Base-by-base conservation (phyloP, 2,329 filamentous ascomycete genomes). In the Rhynchosporium secalis region DNA sequence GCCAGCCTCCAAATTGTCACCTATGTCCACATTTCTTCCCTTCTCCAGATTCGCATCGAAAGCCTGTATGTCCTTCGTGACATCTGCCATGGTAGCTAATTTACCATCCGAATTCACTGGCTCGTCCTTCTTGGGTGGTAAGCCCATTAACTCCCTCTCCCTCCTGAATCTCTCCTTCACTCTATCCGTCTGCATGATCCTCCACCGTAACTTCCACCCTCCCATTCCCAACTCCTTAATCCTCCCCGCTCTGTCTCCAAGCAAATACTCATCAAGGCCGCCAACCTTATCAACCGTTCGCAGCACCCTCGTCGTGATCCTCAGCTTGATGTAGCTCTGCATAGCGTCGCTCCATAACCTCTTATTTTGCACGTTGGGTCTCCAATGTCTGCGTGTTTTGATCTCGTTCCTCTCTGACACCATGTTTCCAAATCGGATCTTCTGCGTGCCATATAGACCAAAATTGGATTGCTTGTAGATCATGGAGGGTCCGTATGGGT, bases 171-270 rank as follows among this genome's bases (percentile, higher is more conserved):
- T 80, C 68, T 83, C 82, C 74, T 87, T 86, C 56, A 96, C 83
- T 26, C 78, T 77, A 1, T 81, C 78, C 4, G 87, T 92, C 78
- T 94, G 91, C 88, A 97, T 92, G 65, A 99, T 80, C 65, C 90
- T 84, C 90, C 92, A 97, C 67, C 95, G 82, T 72, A 99, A 78
- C 70, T 88, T 86, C 95, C 95, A 99, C 6, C 95, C 95, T 68
- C 89, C 89, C 58, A 94, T 86, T 4, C 95, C 95, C 62, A 99
- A 80, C 76, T 96, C 91, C 79, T 88, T 90, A 73, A 98, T 83
- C 66, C 95, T 84, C 46, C 81, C 83, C 15, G 88, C 80, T 78
- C 92, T 95, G 74, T 86, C 84, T 69, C 92, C 92, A 47, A 96
- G 81, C 51, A 99, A 80, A 78, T 99, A 99, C 72, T 92, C 87